Base-by-base conservation (phyloP, 23 red algal genomes). In the Chondrus crispus region DNA sequence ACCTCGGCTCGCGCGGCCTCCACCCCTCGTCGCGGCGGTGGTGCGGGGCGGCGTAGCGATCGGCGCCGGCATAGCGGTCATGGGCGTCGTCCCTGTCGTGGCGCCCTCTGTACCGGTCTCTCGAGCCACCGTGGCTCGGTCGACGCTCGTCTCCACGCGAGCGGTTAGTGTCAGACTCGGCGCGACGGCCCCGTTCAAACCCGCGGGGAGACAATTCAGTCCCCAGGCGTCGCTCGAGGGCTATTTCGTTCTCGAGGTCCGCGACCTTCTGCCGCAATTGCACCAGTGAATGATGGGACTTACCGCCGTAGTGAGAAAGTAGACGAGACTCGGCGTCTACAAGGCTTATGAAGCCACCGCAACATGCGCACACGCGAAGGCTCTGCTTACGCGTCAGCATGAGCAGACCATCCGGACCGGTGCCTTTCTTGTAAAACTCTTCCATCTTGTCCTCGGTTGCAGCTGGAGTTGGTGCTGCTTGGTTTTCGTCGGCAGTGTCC, bases 291-390 rank as follows among this genome's bases (percentile, higher is more conserved):
- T 84, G 89, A 68, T 92, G 89, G 19, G 76, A 84, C 89, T 92
- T 82, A 72, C 89, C 89, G 55, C 77, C 79, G 24, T 74, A 92
- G 46, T 92, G 89, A 20, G 89, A 92, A 46, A 92, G 51, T 19
- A 92, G 42, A 41, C 89, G 76, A 35, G 89, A 74, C 75, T 92
- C 89, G 6, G 89, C 89, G 46, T 92, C 89, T 9, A 84, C 76
- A 29, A 92, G 48, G 41, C 89, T 92, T 20, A 92, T 84, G 33
- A 78, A 84, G 4, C 89, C 89, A 24, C 89, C 89, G 51, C 89
- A 92, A 70, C 79, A 84, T 19, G 77, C 89, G 75, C 89, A 92
- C 2, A 92, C 89, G 48, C 89, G 89, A 60, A 75, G 68, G 72
- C 72, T 90, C 45, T 92, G 89, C 51, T 92, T 92, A 19, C 79